These are phyloP conservation scores for Ocimum tenuiflorum DNA, from an alignment of 257 asterid genomes.

Conservation along the genomic window DNA sequence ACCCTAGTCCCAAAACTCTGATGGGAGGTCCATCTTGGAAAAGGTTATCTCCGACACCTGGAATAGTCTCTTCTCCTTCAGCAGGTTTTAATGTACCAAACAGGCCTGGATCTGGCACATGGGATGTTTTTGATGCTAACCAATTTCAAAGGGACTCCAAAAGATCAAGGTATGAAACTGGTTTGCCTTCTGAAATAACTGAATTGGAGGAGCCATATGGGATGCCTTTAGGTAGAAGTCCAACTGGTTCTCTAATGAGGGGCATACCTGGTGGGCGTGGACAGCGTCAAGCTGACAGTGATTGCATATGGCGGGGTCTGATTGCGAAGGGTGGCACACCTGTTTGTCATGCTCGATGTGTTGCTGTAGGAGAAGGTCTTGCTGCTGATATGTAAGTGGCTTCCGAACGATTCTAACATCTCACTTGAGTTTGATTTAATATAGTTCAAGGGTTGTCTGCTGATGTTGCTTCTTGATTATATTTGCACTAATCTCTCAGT, in stretches of 20 bases:
- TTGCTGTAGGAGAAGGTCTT: slow-evolving; percentile 65
- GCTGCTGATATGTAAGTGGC: slow-evolving; percentile 63
- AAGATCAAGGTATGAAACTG: slow-evolving; percentile 62
- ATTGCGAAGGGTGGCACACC: slow-evolving; percentile 94
- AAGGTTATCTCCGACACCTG: slow-evolving; percentile 66
- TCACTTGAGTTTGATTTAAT: background rate
- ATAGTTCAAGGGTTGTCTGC: background rate
- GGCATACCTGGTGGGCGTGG: slow-evolving; percentile 34
- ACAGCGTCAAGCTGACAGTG: slow-evolving; percentile 40
- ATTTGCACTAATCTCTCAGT: background rate
- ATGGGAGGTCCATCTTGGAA: slow-evolving; percentile 72
- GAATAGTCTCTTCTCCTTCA: slow-evolving; percentile 54
- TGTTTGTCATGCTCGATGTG: slow-evolving; percentile 93
- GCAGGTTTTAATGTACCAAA: slow-evolving; percentile 36
- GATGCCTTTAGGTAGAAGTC: slow-evolving; percentile 25
- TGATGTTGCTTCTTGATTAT: slow-evolving; percentile 19
- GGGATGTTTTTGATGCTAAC: slow-evolving; percentile 64
- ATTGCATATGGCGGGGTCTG: slow-evolving; percentile 80
- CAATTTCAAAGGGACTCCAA: slow-evolving; percentile 72
- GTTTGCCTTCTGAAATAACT: slow-evolving; percentile 39
- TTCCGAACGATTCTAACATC: slow-evolving; percentile 1
- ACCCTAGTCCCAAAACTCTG: slow-evolving; percentile 37
- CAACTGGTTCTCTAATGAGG: slow-evolving; percentile 38
- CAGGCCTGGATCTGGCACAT: slow-evolving; percentile 49
- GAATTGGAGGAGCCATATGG: slow-evolving; percentile 47